These are phyloP conservation scores for Aegilops bicornis DNA, from an alignment of 176 grass and related monocot species.

Conservation along the genomic window DNA sequence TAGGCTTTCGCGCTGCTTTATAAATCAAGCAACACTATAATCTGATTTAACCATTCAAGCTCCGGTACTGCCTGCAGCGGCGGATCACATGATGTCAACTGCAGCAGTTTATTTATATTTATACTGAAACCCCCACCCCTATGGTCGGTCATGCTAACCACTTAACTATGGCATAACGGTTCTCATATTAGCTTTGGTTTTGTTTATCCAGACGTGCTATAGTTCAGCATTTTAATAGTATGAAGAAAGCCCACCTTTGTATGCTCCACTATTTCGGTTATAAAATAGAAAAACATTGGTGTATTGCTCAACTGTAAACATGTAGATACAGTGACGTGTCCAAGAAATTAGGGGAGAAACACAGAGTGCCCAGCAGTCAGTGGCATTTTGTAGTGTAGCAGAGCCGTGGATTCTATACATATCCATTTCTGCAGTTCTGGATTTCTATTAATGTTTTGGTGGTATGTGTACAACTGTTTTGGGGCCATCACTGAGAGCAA, in stretches of 20 bases:
- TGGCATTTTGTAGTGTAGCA: not conserved
- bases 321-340: not conserved
- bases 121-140: not conserved
- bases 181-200: not conserved
- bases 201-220: not conserved
- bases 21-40: too few relatives aligned
- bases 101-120: not conserved
- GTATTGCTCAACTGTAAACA: not conserved
- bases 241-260: not conserved
- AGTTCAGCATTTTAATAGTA: not conserved
- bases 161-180: not conserved
- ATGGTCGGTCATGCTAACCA: conserved; percentile 6
- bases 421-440: not conserved
- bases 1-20: too few relatives aligned
- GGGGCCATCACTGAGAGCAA: conserved; percentile 1
- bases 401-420: not conserved
- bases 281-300: not conserved
- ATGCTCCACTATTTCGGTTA: not conserved
- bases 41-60: not conserved
- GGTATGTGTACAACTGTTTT: not conserved
- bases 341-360: not conserved
- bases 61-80: not conserved
- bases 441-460: not conserved
- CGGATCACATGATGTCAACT: not conserved
- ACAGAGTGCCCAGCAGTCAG: not conserved